Conservation (phyloP, 176 grass and related monocot species). For the Guadua angustifolia region DNA sequence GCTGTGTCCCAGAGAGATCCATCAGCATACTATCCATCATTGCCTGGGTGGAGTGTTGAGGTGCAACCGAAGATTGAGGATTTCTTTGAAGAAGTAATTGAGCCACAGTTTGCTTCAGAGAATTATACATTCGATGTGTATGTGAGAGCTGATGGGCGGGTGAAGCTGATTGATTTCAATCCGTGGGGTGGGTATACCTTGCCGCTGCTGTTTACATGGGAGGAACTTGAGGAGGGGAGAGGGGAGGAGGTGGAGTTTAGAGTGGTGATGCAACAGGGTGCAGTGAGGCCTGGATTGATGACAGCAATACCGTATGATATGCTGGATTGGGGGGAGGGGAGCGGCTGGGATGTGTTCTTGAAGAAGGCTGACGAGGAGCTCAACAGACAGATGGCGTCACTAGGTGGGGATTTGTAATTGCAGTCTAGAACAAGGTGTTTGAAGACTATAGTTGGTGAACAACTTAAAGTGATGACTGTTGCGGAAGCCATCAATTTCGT, state of each 20-base stretch:
- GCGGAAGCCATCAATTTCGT: too few relatives aligned
- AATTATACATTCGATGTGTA: slow-evolving; percentile 86
- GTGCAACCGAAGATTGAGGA: slow-evolving; percentile 44
- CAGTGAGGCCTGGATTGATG: slow-evolving; percentile 85
- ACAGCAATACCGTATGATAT: slow-evolving; percentile 92
- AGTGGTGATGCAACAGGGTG: slow-evolving; percentile 71
- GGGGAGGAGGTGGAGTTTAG: slow-evolving; percentile 53
- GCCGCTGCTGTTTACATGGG: slow-evolving; percentile 76
- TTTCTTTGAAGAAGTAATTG: slow-evolving; percentile 65
- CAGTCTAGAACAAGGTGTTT: not conserved
- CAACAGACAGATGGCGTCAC: slow-evolving; percentile 49
- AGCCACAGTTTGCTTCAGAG: slow-evolving; percentile 56
- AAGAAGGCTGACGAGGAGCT: slow-evolving; percentile 82
- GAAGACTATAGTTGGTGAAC: slow-evolving; percentile 28
- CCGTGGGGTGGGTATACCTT: slow-evolving; percentile 83
- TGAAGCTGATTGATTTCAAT: slow-evolving; percentile 91
- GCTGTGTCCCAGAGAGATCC: slow-evolving; percentile 79
- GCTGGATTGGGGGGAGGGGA: slow-evolving; percentile 83
- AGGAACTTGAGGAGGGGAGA: slow-evolving; percentile 60
- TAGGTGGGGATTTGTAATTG: slow-evolving; percentile 20
- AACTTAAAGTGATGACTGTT: not conserved
- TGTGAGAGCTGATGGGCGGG: slow-evolving; percentile 45
- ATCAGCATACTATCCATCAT: slow-evolving; percentile 80
- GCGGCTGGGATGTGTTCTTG: slow-evolving; percentile 92
- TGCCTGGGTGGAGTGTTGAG: slow-evolving; percentile 57